phyloP scores from a whole-genome alignment of 345 rosid genomes.

The Populus pruinosa region DNA sequence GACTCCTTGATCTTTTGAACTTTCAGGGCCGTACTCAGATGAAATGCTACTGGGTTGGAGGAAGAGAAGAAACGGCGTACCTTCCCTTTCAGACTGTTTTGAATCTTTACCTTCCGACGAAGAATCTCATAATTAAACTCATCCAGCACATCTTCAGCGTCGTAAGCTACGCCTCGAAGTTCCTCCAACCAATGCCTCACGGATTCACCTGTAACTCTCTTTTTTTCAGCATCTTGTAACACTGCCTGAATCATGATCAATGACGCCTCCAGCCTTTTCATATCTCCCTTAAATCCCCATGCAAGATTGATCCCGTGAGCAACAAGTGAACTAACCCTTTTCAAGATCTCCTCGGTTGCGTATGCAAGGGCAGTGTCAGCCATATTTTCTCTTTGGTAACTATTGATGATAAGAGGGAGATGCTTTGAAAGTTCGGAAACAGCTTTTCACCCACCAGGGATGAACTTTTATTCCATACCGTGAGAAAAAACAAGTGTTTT shows the following conservation, averaged over 20 bases:
- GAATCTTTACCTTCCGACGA: too few relatives aligned
- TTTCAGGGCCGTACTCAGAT: neutral
- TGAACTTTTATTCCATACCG: too few relatives aligned
- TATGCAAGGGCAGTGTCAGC: neutral
- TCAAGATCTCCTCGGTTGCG: neutral
- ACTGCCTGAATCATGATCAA: neutral
- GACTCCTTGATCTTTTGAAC: neutral
- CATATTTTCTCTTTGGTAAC: neutral
- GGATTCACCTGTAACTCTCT: neutral
- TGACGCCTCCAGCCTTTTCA: too few relatives aligned
- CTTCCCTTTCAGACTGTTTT: neutral
- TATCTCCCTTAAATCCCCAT: too few relatives aligned
- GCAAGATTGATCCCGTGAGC: too few relatives aligned
- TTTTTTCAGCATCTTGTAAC: slow-evolving; percentile 6
- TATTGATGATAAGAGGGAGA: neutral
- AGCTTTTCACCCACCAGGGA: too few relatives aligned
- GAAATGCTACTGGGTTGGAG: neutral
- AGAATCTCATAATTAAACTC: too few relatives aligned
- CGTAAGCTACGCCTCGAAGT: neutral
- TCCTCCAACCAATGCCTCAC: slow-evolving; percentile 5
- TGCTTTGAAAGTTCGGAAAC: too few relatives aligned
- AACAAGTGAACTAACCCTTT: too few relatives aligned
- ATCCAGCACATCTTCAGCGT: too few relatives aligned
- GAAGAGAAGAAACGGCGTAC: neutral
- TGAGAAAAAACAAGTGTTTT: too few relatives aligned